A percentile compares a stretch with the other conserved stretches of the same genome.
Conservation (phyloP, 2,329 filamentous ascomycete genomes). For the Pseudocercospora fuligena region DNA sequence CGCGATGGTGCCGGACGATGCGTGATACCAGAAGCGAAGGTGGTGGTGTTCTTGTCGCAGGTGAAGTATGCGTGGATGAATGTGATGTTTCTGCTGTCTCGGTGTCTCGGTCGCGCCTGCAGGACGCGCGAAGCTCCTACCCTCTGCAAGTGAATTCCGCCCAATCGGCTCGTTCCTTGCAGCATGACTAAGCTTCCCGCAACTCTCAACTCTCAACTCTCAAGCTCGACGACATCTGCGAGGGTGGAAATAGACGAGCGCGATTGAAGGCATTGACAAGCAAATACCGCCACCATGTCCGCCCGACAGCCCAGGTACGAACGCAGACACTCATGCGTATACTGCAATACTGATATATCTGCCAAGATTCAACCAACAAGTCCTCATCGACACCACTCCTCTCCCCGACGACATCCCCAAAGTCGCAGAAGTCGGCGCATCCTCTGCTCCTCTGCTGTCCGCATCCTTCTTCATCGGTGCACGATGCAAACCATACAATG, state of each 20-base stretch:
- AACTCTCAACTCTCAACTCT: slow-evolving; percentile 7
- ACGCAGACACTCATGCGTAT: slow-evolving; percentile 15
- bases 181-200: slow-evolving; percentile 5
- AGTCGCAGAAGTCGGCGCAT: slow-evolving; percentile 91
- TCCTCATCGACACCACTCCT: slow-evolving; percentile 94
- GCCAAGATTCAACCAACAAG: slow-evolving; percentile 86
- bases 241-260: neutral
- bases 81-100: neutral
- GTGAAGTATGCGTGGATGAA: slow-evolving; percentile 4
- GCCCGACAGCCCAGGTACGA: slow-evolving; percentile 64
- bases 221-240: slow-evolving; percentile 5
- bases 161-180: slow-evolving; percentile 31
- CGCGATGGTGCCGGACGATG: neutral
- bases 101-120: neutral
- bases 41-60: slow-evolving; percentile 15
- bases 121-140: slow-evolving; percentile 11
- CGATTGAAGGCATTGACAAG: slow-evolving; percentile 18
- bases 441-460: slow-evolving; percentile 87
- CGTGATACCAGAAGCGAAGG: neutral
- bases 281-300: slow-evolving; percentile 58
- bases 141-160: neutral
- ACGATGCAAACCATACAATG: slow-evolving; percentile 92
- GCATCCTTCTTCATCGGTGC: slow-evolving; percentile 97
- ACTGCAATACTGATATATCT: slow-evolving; percentile 11
- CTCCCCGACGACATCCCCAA: slow-evolving; percentile 89